These are phyloP conservation scores for Mucuna pruriens DNA, from an alignment of 306 rosid species.

Conservation along the genomic window DNA sequence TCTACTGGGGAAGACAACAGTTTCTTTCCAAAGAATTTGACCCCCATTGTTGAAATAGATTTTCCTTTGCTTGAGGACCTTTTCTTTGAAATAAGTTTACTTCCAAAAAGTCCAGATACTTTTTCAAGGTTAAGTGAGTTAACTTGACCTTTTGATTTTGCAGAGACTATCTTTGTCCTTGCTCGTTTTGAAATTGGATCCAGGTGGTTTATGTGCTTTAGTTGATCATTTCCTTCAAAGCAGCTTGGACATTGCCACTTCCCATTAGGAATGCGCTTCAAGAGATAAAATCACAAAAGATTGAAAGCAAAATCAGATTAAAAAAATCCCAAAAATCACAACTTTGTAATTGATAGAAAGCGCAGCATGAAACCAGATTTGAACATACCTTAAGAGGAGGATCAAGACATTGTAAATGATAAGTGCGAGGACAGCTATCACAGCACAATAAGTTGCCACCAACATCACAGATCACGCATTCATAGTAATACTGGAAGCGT, in stretches of 20 bases:
- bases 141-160: slow-evolving; percentile 65
- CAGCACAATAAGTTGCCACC: slow-evolving; percentile 99
- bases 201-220: slow-evolving; percentile 60
- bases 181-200: slow-evolving; percentile 90
- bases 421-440: slow-evolving; percentile 96
- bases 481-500: slow-evolving; percentile 86
- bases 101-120: slow-evolving; percentile 81
- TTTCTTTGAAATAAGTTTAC: slow-evolving; percentile 74
- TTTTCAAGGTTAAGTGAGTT: slow-evolving; percentile 67
- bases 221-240: slow-evolving; percentile 68
- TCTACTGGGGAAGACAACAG: slow-evolving; percentile 52
- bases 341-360: slow-evolving; percentile 16
- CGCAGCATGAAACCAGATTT: slow-evolving; percentile 31
- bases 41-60: slow-evolving; percentile 56
- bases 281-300: slow-evolving; percentile 40
- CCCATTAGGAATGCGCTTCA: slow-evolving; percentile 93
- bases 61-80: slow-evolving; percentile 87
- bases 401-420: slow-evolving; percentile 91
- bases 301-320: slow-evolving; percentile 30
- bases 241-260: slow-evolving; percentile 97
- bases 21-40: slow-evolving; percentile 56
- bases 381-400: slow-evolving; percentile 97
- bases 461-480: slow-evolving; percentile 94
- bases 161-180: slow-evolving; percentile 69
- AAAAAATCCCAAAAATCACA: slow-evolving; percentile 9